These are phyloP conservation scores for Allium fistulosum DNA, from an alignment of 106 monocot genomes.

Conservation along the genomic window DNA sequence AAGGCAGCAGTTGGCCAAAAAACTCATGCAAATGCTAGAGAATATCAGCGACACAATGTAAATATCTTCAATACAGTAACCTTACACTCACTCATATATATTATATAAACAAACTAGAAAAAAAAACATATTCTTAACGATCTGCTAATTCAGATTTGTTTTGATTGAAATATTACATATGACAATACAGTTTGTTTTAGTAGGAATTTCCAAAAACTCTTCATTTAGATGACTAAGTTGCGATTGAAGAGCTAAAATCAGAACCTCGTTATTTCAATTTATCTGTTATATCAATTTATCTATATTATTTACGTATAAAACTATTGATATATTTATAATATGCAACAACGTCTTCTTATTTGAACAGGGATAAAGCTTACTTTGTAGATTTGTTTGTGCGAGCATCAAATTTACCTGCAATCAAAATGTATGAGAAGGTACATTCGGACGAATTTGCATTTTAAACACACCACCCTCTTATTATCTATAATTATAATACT, in stretches of 20 bases:
- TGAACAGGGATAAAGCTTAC: conserved; percentile 90
- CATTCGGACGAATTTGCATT: neutral
- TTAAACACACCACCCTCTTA: neutral
- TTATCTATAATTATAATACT: neutral
- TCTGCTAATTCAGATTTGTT: no score
- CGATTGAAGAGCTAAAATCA: no score
- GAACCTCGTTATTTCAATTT: neutral
- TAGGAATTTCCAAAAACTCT: no score
- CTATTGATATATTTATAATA: no score
- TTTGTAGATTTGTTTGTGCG: conserved; percentile 98
- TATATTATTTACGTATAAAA: no score
- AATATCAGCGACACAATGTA: conserved; percentile 89
- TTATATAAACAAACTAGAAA: neutral
- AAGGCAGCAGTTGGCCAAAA: conserved; percentile 83
- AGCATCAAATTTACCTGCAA: conserved; percentile 89
- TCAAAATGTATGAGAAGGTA: conserved; percentile 99
- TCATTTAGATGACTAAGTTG: no score
- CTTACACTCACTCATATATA: neutral
- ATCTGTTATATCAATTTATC: neutral
- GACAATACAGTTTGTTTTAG: no score
- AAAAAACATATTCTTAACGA: neutral
- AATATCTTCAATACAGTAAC: neutral
- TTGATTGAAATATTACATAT: no score
- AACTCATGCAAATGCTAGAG: conserved; percentile 91
- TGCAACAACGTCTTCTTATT: no score